Evolutionary conservation across 495 filamentous ascomycete species (phyloP).

Genomic region (Immersiella caudata): DNA sequence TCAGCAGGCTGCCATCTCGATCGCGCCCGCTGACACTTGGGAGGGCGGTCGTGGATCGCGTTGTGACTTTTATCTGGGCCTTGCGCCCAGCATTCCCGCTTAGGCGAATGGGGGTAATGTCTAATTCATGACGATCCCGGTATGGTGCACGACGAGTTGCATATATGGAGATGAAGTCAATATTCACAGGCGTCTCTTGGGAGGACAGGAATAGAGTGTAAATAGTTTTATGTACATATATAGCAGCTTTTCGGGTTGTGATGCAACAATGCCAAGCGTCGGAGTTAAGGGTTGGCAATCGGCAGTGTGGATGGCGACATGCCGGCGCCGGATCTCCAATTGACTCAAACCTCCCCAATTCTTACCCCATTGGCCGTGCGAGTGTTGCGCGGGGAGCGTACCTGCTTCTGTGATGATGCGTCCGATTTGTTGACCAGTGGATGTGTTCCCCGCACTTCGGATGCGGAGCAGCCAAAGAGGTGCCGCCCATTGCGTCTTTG

Average conservation of each 20-base stretch:
- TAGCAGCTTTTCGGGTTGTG: too few relatives aligned
- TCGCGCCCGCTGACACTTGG: constrained; percentile 56
- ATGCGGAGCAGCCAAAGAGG: background rate
- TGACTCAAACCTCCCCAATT: background rate
- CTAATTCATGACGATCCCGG: too few relatives aligned
- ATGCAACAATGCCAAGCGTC: background rate
- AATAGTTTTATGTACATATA: too few relatives aligned
- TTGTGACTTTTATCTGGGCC: constrained; percentile 58
- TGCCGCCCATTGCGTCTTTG: constrained; percentile 1
- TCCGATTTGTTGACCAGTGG: background rate
- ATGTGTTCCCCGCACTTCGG: background rate
- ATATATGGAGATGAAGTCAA: too few relatives aligned
- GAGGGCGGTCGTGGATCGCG: constrained; percentile 59
- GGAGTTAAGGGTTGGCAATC: background rate
- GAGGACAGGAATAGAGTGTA: too few relatives aligned
- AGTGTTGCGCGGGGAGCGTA: background rate
- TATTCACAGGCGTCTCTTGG: too few relatives aligned
- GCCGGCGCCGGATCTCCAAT: constrained; percentile 11
- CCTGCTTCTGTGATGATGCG: background rate
- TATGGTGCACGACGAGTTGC: too few relatives aligned
- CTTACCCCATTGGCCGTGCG: too few relatives aligned
- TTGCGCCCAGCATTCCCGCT: constrained; percentile 47
- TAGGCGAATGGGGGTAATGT: too few relatives aligned
- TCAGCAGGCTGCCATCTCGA: constrained; percentile 48
- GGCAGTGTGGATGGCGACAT: constrained; percentile 18